Base-by-base conservation (phyloP, 2,329 filamentous ascomycete species). In the Ophiostoma quercus region DNA sequence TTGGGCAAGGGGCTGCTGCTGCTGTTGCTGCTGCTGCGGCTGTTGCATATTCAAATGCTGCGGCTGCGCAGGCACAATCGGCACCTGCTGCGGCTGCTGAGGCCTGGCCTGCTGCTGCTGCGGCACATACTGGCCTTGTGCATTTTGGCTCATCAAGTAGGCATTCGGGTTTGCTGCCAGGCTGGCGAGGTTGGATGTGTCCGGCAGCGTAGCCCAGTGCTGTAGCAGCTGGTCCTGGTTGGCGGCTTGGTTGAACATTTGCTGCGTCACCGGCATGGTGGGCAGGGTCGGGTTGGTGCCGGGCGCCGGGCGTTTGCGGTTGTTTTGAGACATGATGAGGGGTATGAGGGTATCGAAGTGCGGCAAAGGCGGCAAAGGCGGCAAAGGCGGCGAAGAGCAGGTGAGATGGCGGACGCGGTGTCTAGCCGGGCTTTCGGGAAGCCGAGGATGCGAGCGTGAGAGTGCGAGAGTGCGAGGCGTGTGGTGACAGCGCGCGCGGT, bases 251-350 rank as follows among this genome's bases (percentile, higher is more conserved):
- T 25, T 62, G 19, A 66, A 80, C 72, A 84, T 82, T 54, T 80
- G 77, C 72, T 81, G 81, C 70, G 85, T 84, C 76, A 85, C 79
- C 73, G 81, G 81, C 54, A 82, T 82, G 67, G 82, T 77, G 43
- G 87, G 85, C 29, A 85, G 80, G 73, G 86, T 80, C n/a, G 91
- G 89, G 51, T 87, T 84, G 72, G 88, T 82, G 77, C 90, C 91
- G 70, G 91, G 89, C 66, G 91, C 91, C 74, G 90, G 83, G 78
- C 92, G 85, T 82, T 95, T 95, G 79, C 91, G 81, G 25, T 84
- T 78, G 73, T 85, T 86, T 65, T 81, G 79, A 41, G 85, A 82
- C 83, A 85, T 85, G 70, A 74, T 70, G 70, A 32, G 19, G 39
- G 29, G n/a, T 32, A 14, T 16, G 12, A 14, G 51, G 22, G n/a